Percentiles rank a stretch among this genome's conserved stretches.
phyloP scores from a whole-genome alignment of 257 asterid species.

The Lycium barbarum region DNA sequence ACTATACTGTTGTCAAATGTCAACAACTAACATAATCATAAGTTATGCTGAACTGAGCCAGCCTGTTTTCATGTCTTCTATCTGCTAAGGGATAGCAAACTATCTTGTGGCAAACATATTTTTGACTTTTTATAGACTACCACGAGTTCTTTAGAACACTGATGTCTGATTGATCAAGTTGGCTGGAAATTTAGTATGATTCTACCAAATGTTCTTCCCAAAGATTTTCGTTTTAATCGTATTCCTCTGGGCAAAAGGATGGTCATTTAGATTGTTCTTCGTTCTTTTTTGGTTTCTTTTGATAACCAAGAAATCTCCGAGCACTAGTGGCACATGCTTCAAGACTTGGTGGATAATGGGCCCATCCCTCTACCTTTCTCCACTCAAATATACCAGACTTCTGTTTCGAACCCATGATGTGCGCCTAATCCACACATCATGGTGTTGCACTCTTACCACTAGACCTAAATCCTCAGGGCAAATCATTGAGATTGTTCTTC shows the following conservation, averaged over 20 bases:
- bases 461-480: too few relatives aligned
- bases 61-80: neutral
- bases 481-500: neutral
- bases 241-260: neutral
- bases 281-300: neutral
- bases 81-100: neutral
- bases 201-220: neutral
- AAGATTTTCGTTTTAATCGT: neutral
- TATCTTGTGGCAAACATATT: slow-evolving; percentile 24
- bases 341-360: neutral
- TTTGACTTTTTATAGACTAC: neutral
- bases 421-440: neutral
- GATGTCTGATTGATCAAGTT: neutral
- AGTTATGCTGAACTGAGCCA: slow-evolving; percentile 2
- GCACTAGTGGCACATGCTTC: neutral
- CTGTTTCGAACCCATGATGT: neutral
- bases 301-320: neutral
- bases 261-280: neutral
- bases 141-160: neutral
- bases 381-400: neutral
- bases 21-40: slow-evolving; percentile 25
- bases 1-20: slow-evolving; percentile 9
- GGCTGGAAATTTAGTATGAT: neutral
- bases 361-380: neutral
- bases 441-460: neutral